phyloP scores from a whole-genome alignment of 345 rosid species.

The Laguncularia racemosa region DNA sequence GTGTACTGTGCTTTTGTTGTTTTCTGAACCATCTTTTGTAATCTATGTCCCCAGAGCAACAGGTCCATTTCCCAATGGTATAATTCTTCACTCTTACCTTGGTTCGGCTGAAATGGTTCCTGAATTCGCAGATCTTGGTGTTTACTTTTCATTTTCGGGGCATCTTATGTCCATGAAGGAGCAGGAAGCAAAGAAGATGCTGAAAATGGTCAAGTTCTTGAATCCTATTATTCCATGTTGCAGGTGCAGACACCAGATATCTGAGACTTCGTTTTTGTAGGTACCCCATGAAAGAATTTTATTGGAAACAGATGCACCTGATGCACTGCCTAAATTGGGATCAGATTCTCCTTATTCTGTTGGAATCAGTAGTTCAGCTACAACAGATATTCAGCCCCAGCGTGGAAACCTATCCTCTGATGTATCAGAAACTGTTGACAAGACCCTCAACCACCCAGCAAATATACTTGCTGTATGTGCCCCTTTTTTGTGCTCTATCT shows the following conservation, averaged over 20 bases:
- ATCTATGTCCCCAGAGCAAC: constrained; percentile 32
- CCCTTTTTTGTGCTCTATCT: background rate
- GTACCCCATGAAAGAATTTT: constrained; percentile 74
- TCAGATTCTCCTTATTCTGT: constrained; percentile 34
- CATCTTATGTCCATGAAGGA: constrained; percentile 69
- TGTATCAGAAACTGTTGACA: constrained; percentile 20
- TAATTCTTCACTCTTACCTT: constrained; percentile 79
- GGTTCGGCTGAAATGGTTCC: constrained; percentile 98
- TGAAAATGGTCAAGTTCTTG: constrained; percentile 43
- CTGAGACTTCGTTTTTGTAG: constrained; percentile 27
- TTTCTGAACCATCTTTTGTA: too few relatives aligned
- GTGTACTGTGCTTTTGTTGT: too few relatives aligned
- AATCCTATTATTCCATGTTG: constrained; percentile 6
- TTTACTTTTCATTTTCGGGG: constrained; percentile 91
- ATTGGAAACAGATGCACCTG: constrained; percentile 92
- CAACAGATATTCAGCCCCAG: constrained; percentile 21
- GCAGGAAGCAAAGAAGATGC: constrained; percentile 67
- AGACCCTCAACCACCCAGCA: constrained; percentile 80
- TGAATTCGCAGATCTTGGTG: constrained; percentile 81
- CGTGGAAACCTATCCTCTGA: constrained; percentile 21
- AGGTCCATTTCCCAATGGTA: constrained; percentile 84
- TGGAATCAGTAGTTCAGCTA: constrained; percentile 35
- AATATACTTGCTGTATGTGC: constrained; percentile 56
- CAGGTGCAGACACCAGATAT: background rate
- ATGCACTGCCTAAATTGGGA: constrained; percentile 61